Base-by-base conservation (phyloP, 768 basidiomycete genomes). In the Dictyophora rubrovolvata region DNA sequence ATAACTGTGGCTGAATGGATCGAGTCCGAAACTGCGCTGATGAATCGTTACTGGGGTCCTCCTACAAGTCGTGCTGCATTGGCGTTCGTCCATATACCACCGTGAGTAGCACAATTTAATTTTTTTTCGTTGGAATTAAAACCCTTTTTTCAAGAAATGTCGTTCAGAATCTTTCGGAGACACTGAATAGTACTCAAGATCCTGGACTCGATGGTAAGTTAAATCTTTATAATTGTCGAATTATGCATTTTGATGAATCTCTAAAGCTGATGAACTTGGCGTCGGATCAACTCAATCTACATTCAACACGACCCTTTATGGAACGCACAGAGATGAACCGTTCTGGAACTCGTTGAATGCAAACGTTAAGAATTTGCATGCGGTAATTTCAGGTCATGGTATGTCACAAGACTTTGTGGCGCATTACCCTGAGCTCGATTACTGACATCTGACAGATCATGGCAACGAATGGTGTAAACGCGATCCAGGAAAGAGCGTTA, bases 391-490 rank as follows among this genome's bases (percentile, higher is more conserved):
- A 1, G 86, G 87, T 47, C 87, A 89, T 58, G 85, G 86, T 85
- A 60, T 37, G 70, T 50, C 11, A 12, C 37, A 23, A 54, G 14
- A 54, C 2, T 23, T 11, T 34, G 2, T 21, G 35, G 21, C 28
- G 4, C 28, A 7, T 28, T 28, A 28, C 28, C 28, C 7, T 28
- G 28, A n/a, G 28, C 28, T 42, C n/a, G 3, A 42, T 9, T 42
- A 4, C n/a, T 42, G 12, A 14, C 12, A 12, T 23, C 35, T 62
- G 37, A 37, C 62, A 86, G 87, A 86, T 66, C 87, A 89, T 62
- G 87, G 87, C 1, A 77, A 89, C 60, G 86, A 88, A 67, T 89
- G 87, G 87, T 89, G 87, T 61, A 78, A 79, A 8, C 80, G 85
- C 17, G 84, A 87, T 61, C 77, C 78, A 1, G 76, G 74, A 3